A percentile compares a stretch with the other conserved stretches of the same genome.
phyloP scores from a whole-genome alignment of 441 rosid species.

The Populus hybrid region DNA sequence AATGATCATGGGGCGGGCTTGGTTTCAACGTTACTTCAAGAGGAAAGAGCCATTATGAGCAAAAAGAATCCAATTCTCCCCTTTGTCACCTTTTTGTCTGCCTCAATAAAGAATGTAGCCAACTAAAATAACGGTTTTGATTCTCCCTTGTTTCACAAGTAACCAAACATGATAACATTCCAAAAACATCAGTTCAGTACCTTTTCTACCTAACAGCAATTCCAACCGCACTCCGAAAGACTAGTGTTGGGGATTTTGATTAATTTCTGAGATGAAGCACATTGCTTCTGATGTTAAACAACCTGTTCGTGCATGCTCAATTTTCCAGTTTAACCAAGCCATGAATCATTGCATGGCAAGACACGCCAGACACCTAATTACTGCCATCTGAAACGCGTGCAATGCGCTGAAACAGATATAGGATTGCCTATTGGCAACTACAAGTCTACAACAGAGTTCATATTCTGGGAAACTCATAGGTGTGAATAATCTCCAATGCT shows the following conservation, averaged over 20 bases:
- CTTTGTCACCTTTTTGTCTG: constrained; percentile 1
- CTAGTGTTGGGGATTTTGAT: background rate
- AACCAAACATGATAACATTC: background rate
- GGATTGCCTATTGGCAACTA: background rate
- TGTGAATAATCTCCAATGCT: background rate
- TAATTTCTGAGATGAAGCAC: background rate
- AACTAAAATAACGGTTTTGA: constrained; percentile 10
- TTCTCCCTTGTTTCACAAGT: background rate
- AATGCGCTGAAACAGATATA: background rate
- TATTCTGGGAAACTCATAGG: background rate
- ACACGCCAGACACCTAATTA: background rate
- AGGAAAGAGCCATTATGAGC: constrained; percentile 17
- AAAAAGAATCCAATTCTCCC: background rate
- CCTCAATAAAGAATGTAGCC: constrained; percentile 15
- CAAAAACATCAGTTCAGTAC: too few species aligned
- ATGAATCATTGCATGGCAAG: background rate
- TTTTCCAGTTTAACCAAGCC: background rate
- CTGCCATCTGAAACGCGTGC: background rate
- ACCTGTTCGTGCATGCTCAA: background rate
- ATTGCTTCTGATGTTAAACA: background rate
- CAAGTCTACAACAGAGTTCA: background rate
- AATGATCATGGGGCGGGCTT: constrained; percentile 32
- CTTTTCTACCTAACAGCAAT: background rate
- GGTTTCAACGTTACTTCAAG: constrained; percentile 51
- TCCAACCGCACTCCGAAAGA: background rate